phyloP scores from a whole-genome alignment of 2,329 filamentous ascomycete species.

The Lasiodiplodia hormozganensis region DNA sequence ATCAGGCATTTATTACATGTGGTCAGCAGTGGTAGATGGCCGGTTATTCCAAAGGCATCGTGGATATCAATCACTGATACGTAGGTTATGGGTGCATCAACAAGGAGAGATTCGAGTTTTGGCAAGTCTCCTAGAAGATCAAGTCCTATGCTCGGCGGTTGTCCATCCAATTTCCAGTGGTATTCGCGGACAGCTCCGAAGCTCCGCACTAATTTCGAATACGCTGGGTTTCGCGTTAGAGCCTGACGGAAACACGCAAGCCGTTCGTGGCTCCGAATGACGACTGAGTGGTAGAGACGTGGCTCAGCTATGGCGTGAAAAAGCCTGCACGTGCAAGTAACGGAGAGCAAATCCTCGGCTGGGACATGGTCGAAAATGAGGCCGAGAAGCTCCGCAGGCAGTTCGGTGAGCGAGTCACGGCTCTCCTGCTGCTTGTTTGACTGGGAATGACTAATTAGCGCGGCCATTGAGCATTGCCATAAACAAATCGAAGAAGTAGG shows the following conservation, averaged over 20 bases:
- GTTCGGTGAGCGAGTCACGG: not conserved
- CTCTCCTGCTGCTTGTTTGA: not conserved
- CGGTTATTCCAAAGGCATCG: not conserved
- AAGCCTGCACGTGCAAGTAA: not conserved
- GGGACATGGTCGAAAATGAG: not conserved
- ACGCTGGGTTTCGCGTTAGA: not conserved
- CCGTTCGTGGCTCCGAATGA: not conserved
- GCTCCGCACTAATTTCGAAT: not conserved
- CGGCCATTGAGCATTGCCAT: not conserved
- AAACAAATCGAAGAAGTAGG: not conserved
- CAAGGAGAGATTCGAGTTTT: not conserved
- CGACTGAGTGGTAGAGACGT: not conserved
- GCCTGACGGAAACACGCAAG: not conserved
- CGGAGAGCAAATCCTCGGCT: not conserved
- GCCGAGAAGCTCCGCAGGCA: not conserved
- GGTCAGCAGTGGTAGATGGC: not conserved
- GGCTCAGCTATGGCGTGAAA: not conserved
- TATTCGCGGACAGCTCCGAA: not conserved
- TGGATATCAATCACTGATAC: not conserved
- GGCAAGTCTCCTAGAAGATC: not conserved
- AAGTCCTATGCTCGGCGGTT: not conserved
- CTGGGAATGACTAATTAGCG: not conserved
- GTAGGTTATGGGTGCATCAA: not conserved
- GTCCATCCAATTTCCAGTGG: not conserved
- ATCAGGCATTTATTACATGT: not conserved